Base-by-base conservation (phyloP, 1,284 basidiomycete species). In the Malassezia caprae region DNA sequence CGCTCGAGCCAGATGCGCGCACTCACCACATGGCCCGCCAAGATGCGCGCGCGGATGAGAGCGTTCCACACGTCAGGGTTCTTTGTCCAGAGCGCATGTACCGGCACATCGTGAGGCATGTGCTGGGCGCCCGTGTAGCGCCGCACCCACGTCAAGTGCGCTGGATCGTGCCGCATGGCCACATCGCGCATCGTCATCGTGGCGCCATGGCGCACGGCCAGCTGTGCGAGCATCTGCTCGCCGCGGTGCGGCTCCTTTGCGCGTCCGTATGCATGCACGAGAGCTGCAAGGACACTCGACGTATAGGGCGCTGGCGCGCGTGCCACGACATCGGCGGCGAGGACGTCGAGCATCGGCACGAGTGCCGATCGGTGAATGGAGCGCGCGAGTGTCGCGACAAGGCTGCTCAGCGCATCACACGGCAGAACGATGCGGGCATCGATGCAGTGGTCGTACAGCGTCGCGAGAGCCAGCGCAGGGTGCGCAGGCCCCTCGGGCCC, bases 1-100 rank as follows among this genome's bases (percentile, higher is more conserved):
- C 50, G 49, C n/a, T 57, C 55, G 10, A 57, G 45, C 55, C 55
- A 57, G 5, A 48, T 28, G 24, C 40, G 44, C 8, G 55, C 49
- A 2, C 30, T 28, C 17, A 24, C 50, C 5, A 48, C 5, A 30
- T 57, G 49, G 19, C 49, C 49, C 13, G 42, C 45, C 3, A 30
- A 5, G 7, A 19, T 28, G 13, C 49, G 49, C 8, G 50, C 43
- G 19, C 55, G 55, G 30, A 52, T 32, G 0, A 57, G 27, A 6
- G 45, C 46, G 17, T 48, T 57, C 55, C 55, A 57, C 15, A 57
- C 39, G 27, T 41, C 44, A 0, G 55, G 39, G 8, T 28, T 11
- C 7, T 17, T n/a, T 12, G 21, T 28, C 55, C 55, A 57, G 0
- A 34, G 27, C 6, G 17, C 28, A 8, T 28, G 35, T 4, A 51